These are phyloP conservation scores for Exophiala lecanii-corni DNA, from an alignment of 2,329 filamentous ascomycete genomes.

Conservation along the genomic window DNA sequence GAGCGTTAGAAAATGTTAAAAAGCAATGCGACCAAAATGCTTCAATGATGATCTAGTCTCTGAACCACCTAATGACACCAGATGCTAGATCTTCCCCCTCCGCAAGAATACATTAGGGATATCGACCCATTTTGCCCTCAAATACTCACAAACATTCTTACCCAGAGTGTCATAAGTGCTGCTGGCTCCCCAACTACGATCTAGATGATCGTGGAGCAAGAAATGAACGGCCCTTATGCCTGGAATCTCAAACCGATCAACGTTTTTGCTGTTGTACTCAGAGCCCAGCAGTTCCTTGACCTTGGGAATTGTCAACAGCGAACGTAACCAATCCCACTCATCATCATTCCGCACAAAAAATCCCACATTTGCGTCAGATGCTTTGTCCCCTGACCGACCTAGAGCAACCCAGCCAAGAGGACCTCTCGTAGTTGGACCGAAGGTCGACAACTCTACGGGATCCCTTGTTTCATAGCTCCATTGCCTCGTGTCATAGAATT, in stretches of 20 bases:
- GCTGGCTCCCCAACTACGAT: conserved; percentile 8
- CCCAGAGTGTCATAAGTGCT: conserved; percentile 12
- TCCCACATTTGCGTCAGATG: conserved; percentile 42
- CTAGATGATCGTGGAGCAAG: conserved; percentile 17
- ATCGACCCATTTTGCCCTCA: conserved; percentile 15
- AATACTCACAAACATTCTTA: conserved; percentile 19
- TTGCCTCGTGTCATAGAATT: conserved; percentile 12
- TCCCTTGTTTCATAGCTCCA: conserved; percentile 24
- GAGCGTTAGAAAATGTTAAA: too few relatives aligned
- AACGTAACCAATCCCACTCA: conserved; percentile 42
- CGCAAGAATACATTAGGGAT: conserved; percentile 14
- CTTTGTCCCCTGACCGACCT: conserved; percentile 42
- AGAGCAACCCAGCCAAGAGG: conserved; percentile 35
- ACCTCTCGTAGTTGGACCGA: conserved; percentile 28
- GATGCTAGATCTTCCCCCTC: conserved; percentile 12
- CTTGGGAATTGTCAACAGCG: conserved; percentile 9
- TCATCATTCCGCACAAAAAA: conserved; percentile 41
- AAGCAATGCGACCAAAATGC: too few relatives aligned
- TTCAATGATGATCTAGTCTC: too few relatives aligned
- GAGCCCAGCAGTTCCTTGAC: conserved; percentile 14
- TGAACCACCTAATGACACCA: too few relatives aligned
- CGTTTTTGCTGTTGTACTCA: conserved; percentile 13
- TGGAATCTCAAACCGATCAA: conserved; percentile 17
- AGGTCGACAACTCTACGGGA: conserved; percentile 15
- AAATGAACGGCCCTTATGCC: conserved; percentile 14